Evolutionary conservation across 2,329 filamentous ascomycete genomes (phyloP).

Genomic region (Fusarium chlamydosporum): DNA sequence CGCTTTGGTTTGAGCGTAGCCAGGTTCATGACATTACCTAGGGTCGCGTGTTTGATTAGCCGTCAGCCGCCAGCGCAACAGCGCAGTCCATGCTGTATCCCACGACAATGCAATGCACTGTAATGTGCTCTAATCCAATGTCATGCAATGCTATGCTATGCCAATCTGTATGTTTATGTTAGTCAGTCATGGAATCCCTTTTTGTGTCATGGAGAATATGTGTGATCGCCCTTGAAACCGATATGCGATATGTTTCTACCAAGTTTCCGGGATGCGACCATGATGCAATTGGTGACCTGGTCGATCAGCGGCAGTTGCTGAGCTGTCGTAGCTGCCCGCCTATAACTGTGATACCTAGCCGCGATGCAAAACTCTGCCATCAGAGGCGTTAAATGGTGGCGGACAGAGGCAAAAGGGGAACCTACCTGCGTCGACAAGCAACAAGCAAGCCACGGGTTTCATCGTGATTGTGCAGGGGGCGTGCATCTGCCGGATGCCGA

Average conservation of each 20-base stretch:
- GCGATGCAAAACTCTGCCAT: constrained; percentile 20
- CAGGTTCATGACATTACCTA: constrained; percentile 30
- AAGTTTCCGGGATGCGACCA: constrained; percentile 15
- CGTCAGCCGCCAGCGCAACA: constrained; percentile 18
- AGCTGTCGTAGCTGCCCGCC: constrained; percentile 6
- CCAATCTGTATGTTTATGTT: not conserved
- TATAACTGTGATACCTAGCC: not conserved
- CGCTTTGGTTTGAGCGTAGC: constrained; percentile 47
- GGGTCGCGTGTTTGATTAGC: constrained; percentile 37
- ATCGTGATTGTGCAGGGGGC: constrained; percentile 23
- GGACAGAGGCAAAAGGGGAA: constrained; percentile 22
- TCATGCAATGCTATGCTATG: not conserved
- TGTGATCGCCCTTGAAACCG: constrained; percentile 33
- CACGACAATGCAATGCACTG: constrained; percentile 8
- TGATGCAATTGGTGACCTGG: constrained; percentile 29
- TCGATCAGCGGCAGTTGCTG: constrained; percentile 19
- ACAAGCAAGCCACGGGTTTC: constrained; percentile 33
- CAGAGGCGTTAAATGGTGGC: constrained; percentile 19
- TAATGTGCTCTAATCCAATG: not conserved
- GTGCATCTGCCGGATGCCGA: constrained; percentile 34
- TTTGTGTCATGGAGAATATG: constrained; percentile 3
- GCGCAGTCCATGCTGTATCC: constrained; percentile 12
- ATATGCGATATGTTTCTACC: constrained; percentile 25
- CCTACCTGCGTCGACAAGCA: constrained; percentile 1
- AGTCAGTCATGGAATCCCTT: not conserved